Evolutionary conservation across 2,329 filamentous ascomycete genomes (phyloP).

Genomic region (Metarhizium rileyi): DNA sequence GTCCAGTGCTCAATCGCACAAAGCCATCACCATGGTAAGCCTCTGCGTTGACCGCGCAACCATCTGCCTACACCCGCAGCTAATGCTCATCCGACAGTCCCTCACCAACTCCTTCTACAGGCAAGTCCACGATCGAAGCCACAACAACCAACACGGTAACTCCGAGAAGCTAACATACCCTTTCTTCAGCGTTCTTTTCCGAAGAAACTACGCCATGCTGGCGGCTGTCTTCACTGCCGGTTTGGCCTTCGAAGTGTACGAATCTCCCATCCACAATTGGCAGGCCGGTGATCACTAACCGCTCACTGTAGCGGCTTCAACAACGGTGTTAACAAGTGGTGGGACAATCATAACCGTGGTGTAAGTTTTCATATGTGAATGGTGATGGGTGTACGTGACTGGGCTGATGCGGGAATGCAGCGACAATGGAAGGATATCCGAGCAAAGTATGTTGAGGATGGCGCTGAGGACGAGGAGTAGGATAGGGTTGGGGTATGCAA

Average conservation of each 20-base stretch:
- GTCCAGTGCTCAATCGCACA: constrained; percentile 21
- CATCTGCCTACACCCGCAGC: constrained; percentile 11
- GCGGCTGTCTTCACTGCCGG: constrained; percentile 75
- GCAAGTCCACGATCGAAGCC: constrained; percentile 23
- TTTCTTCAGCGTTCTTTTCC: constrained; percentile 62
- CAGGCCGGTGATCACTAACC: constrained; percentile 20
- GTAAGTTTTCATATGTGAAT: constrained; percentile 47
- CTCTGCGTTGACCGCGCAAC: background rate
- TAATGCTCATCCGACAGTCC: constrained; percentile 29
- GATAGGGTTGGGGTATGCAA: constrained; percentile 2
- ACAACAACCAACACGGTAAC: constrained; percentile 6
- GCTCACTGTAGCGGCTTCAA: constrained; percentile 62
- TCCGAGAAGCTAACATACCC: constrained; percentile 16
- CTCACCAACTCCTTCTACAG: constrained; percentile 26
- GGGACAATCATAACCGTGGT: constrained; percentile 85
- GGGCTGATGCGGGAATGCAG: constrained; percentile 37
- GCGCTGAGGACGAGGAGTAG: constrained; percentile 53
- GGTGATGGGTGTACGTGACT: background rate
- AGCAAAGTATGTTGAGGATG: constrained; percentile 67
- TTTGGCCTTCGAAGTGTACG: constrained; percentile 92
- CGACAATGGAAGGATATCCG: constrained; percentile 99
- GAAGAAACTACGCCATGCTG: constrained; percentile 81
- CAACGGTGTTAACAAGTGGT: constrained; percentile 69
- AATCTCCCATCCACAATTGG: constrained; percentile 11
- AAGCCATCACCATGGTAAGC: constrained; percentile 28